phyloP scores from a whole-genome alignment of 2,329 filamentous ascomycete genomes.

The Alternaria longipes region DNA sequence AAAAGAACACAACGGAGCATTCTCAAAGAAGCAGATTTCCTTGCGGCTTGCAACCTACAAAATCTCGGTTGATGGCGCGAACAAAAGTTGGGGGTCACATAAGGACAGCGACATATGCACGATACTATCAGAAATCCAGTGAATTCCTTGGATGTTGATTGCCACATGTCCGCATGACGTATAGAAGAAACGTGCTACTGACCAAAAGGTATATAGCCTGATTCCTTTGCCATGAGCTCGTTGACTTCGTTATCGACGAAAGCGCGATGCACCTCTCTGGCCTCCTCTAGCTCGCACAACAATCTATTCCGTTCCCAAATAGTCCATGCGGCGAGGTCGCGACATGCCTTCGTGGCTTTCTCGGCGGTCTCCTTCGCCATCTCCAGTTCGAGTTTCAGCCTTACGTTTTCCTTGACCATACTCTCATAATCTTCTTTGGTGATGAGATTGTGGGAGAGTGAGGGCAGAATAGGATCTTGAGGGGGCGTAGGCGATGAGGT shows the following conservation, averaged over 20 bases:
- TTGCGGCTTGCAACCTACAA: background rate
- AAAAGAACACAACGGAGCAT: no score
- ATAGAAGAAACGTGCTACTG: background rate
- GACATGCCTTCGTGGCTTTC: background rate
- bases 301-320: constrained; percentile 7
- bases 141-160: no score
- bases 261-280: background rate
- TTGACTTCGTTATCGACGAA: background rate
- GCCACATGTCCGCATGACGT: no score
- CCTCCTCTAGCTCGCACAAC: background rate
- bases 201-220: background rate
- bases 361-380: background rate
- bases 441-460: background rate
- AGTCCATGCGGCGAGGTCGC: constrained; percentile 9
- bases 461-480: background rate
- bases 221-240: constrained; percentile 1
- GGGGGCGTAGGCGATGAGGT: background rate
- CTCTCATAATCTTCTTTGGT: background rate
- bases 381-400: background rate
- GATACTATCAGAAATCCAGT: background rate
- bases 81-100: background rate
- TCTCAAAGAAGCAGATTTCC: no score
- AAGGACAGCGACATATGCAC: background rate
- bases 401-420: background rate
- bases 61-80: background rate